Conservation (phyloP, 1,284 basidiomycete genomes). For the Cryptococcus sp. region DNA sequence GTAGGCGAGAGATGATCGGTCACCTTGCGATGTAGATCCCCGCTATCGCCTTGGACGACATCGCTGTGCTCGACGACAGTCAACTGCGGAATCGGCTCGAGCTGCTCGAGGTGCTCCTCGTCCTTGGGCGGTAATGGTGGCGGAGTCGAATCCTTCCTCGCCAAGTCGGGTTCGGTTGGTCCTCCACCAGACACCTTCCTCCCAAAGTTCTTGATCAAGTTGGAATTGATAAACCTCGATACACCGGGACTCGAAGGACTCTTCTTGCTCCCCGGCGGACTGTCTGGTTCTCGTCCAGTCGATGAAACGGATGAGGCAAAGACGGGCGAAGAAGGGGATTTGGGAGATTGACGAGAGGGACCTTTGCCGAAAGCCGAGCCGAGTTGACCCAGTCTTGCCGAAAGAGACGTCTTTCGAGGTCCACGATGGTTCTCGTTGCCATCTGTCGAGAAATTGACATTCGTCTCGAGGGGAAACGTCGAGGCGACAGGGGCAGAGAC, state of each 20-base stretch:
- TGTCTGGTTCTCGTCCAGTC: background rate
- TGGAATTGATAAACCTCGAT: constrained; percentile 3
- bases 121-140: constrained; percentile 4
- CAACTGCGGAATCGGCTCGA: too few species aligned
- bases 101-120: background rate
- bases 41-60: too few species aligned
- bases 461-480: background rate
- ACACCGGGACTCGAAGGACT: background rate
- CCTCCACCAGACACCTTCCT: background rate
- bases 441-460: constrained; percentile 1
- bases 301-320: too few species aligned
- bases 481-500: constrained; percentile 2
- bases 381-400: constrained; percentile 1
- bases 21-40: background rate
- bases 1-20: too few species aligned
- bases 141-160: background rate
- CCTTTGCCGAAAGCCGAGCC: constrained; percentile 1
- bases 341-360: too few species aligned
- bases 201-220: constrained; percentile 6
- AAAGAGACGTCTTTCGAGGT: constrained; percentile 2
- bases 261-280: background rate
- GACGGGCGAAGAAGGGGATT: background rate
- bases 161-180: background rate
- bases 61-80: too few species aligned
- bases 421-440: background rate